A percentile compares a stretch with the other conserved stretches of the same genome.
Evolutionary conservation across 208 protist genomes (phyloP).

Genomic region (Naegleria lovaniensis): DNA sequence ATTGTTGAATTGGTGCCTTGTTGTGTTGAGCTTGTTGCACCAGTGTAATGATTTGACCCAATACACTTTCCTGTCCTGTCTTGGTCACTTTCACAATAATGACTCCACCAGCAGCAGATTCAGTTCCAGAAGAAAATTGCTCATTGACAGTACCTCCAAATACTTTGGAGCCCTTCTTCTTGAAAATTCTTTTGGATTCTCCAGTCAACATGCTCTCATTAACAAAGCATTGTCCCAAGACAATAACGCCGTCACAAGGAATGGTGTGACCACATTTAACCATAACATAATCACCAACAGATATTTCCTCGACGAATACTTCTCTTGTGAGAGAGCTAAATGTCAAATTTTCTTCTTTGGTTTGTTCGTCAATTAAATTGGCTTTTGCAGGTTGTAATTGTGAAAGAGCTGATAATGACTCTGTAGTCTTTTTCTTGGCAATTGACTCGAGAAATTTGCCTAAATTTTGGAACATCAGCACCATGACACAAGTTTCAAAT

Average conservation of each 20-base stretch:
- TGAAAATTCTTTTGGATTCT: conserved; percentile 66
- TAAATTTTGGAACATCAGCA: conserved; percentile 89
- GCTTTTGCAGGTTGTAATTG: conserved; percentile 46
- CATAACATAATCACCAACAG: conserved; percentile 59
- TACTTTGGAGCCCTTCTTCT: conserved; percentile 34
- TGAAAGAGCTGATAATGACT: conserved; percentile 74
- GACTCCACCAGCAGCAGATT: background rate
- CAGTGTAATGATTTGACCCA: conserved; percentile 27
- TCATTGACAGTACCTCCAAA: conserved; percentile 25
- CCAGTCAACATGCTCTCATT: conserved; percentile 91
- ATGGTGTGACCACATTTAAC: conserved; percentile 74
- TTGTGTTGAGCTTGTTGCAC: conserved; percentile 9
- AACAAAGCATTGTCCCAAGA: conserved; percentile 65
- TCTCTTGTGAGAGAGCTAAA: conserved; percentile 27
- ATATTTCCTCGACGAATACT: conserved; percentile 45
- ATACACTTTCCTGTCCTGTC: background rate
- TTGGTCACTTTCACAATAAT: background rate
- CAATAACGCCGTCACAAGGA: conserved; percentile 80
- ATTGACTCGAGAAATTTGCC: conserved; percentile 84
- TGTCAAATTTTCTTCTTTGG: background rate
- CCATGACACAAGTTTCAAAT: conserved; percentile 87
- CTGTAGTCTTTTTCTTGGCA: conserved; percentile 81
- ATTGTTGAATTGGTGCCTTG: conserved; percentile 27
- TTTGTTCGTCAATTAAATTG: background rate
- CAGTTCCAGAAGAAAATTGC: background rate